Percentiles rank a stretch among this genome's conserved stretches.
Conservation (phyloP, 2,329 filamentous ascomycete species). For the Talaromyces verruculosus region DNA sequence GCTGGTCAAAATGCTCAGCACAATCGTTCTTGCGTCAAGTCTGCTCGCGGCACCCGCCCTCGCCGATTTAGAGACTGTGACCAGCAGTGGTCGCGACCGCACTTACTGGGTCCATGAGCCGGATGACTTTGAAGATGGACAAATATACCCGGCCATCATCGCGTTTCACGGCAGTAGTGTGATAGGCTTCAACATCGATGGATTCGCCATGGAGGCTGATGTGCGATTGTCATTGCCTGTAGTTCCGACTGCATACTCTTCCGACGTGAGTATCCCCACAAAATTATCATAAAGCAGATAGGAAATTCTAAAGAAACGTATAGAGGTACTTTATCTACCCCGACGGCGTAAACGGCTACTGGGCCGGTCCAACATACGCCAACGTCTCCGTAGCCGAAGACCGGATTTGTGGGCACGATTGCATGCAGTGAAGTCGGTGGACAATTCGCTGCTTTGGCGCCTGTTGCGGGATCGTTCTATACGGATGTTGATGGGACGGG, state of each 20-base stretch:
- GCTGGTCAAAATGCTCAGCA: background rate
- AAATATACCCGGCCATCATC: constrained; percentile 46
- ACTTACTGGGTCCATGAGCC: constrained; percentile 48
- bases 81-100: constrained; percentile 40
- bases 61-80: constrained; percentile 30
- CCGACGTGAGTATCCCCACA: constrained; percentile 28
- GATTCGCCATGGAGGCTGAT: constrained; percentile 42
- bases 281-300: background rate
- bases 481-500: constrained; percentile 36
- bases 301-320: constrained; percentile 2
- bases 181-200: constrained; percentile 38
- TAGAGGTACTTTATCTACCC: constrained; percentile 53
- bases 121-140: constrained; percentile 38
- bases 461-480: constrained; percentile 50
- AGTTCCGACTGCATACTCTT: constrained; percentile 30
- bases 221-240: constrained; percentile 35
- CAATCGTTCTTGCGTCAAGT: background rate
- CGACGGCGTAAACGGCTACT: constrained; percentile 47
- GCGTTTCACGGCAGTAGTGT: constrained; percentile 51
- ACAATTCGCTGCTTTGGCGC: constrained; percentile 49
- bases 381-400: constrained; percentile 45
- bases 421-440: constrained; percentile 45
- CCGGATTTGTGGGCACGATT: constrained; percentile 49
- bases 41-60: background rate
- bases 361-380: constrained; percentile 51